Evolutionary conservation across 306 rosid genomes (phyloP), one percentile per base, ranked within the genome.

Genomic region (Citrullus colocynthis): DNA sequence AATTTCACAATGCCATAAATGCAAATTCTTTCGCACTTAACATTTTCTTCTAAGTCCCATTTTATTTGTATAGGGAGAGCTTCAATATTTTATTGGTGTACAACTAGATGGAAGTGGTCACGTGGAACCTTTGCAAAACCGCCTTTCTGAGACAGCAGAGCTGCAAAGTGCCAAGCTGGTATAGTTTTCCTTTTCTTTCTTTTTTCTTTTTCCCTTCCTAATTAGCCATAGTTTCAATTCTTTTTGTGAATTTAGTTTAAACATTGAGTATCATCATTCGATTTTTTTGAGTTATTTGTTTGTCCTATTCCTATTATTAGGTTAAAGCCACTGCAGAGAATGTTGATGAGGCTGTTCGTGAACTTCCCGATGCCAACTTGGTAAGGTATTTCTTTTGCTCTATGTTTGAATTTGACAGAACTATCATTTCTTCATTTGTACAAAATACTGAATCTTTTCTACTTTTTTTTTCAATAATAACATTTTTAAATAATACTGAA

Each of bases 291-390:
- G 28, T 9, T 24, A 30, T 16, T 14, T 51, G 39, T 73, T 73
- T 73, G 16, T 73, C 28, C 7, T 71, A 44, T 71, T 7, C 62
- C 44, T 72, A 28, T 72, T 9, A 73, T 52, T 51, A 95, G 99
- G 99, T 92, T 54, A 95, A 89, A 91, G 89, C 97, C 76, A 95
- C 99, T 0, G 99, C 99, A 75, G 96, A 81, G 84, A 95, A 92
- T 88, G 99, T 95, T 77, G 86, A 95, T 73, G 99, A 83, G 80
- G 99, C 98, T 86, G 99, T 95, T 51, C 86, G 98, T 69, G 99
- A 95, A 85, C 99, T 95, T 88, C 99, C 99, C 44, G 99, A 95
- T 88, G 98, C 99, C 87, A 95, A 95, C 85, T 92, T 74, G 99
- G 99, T 95, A 95, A 91, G 97, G 93, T 89, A 92, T 86, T 88